Base-by-base conservation (phyloP, 164 flowering plant species). In the Malania oleifera region DNA sequence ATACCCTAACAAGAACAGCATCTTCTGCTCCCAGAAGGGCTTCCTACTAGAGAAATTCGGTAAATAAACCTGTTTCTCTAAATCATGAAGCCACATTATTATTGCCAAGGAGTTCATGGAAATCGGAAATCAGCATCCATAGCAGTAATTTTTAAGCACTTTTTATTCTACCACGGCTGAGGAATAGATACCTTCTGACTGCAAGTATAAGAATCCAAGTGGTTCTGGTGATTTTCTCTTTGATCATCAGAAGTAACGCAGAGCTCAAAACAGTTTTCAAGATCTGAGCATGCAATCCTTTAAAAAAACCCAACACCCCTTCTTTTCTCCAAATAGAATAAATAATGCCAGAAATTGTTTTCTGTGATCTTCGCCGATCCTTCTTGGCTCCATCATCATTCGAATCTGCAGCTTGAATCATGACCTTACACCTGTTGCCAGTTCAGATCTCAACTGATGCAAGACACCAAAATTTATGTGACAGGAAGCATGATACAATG, bases 211-310 rank as follows among this genome's bases (percentile, higher is more conserved):
- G 73, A 53, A 87, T 78, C 95, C 91, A 82, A 12, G 95, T 82
- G 35, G 80, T 70, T 46, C 64, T 73, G n/a, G 80, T 31, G 45
- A 81, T 77, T 65, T 81, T 87, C 70, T 87, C 95, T 73, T 87
- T 87, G 57, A 87, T 87, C 95, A 87, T 87, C 59, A 87, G 57
- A 26, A 84, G 89, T 75, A 87, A 65, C 4, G 91, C 91, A 0
- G 95, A 82, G 66, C 87, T 87, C 14, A 84, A 59, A 19, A 87
- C 95, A 3, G 95, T 87, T 66, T 87, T 87, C 73, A 83, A 52
- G 44, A 87, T 84, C 75, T 87, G 95, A 28, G 95, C 89, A 2
- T 81, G 73, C 63, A 87, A 52, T 48, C 95, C 95, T 70, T 87
- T 87, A 67, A 73, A 87, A 61, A 80, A 87, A 12, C 95, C 91